A percentile compares a stretch with the other conserved stretches of the same genome.
Evolutionary conservation across 495 filamentous ascomycete genomes (phyloP).

Genomic region (Aspergillus indologenus): DNA sequence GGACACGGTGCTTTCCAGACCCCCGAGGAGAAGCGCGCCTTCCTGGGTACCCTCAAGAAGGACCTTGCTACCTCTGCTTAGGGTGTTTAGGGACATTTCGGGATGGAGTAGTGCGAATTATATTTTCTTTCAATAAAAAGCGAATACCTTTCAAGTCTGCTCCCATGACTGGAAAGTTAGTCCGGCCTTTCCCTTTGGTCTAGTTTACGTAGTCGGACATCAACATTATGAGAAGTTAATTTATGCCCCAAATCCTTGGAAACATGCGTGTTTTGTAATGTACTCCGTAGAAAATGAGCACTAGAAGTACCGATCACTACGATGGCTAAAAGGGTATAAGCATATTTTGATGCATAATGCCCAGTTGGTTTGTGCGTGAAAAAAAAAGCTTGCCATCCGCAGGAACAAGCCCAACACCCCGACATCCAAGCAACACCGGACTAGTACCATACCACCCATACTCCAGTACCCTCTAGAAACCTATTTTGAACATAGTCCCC

Average conservation of each 20-base stretch:
- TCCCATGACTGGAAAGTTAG: not conserved
- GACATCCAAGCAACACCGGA: not conserved
- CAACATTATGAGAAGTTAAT: not conserved
- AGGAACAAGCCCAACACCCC: not conserved
- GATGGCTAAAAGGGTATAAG: too few species aligned
- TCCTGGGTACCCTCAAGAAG: conserved; percentile 99
- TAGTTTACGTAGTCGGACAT: conserved; percentile 17
- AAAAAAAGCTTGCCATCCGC: not conserved
- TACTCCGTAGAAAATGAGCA: too few species aligned
- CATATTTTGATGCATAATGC: not conserved
- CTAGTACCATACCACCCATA: not conserved
- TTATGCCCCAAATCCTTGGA: not conserved
- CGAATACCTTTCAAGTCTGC: conserved; percentile 37
- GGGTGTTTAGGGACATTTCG: conserved; percentile 49
- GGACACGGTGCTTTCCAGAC: conserved; percentile 99
- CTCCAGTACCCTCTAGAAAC: not conserved
- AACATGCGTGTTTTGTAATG: too few species aligned
- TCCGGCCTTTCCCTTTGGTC: not conserved
- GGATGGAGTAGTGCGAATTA: conserved; percentile 41
- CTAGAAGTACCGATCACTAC: too few species aligned
- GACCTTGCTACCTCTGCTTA: conserved; percentile 74
- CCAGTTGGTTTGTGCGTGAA: not conserved
- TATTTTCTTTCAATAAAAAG: conserved; percentile 49
- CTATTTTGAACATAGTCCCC: too few species aligned
- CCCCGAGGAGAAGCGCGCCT: conserved; percentile 94